Evolutionary conservation across 2,329 filamentous ascomycete species (phyloP).

Genomic region (Penicillium sp.): DNA sequence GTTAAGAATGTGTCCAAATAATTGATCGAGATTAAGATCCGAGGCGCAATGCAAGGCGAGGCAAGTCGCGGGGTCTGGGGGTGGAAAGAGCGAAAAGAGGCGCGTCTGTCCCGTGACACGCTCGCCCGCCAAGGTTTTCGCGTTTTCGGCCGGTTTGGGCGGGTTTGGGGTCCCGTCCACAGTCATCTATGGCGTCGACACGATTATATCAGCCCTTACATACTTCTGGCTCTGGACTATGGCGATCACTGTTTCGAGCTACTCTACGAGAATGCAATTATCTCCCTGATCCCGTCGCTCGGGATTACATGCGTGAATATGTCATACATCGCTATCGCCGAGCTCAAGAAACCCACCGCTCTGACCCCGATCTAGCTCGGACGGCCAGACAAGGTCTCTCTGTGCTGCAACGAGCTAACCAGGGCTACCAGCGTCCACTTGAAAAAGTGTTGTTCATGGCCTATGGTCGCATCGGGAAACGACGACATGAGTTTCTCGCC

Average conservation of each 20-base stretch:
- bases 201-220: constrained; percentile 11
- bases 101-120: constrained; percentile 31
- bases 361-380: constrained; percentile 20
- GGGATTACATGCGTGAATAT: constrained; percentile 53
- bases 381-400: constrained; percentile 44
- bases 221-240: constrained; percentile 23
- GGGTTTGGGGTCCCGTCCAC: background rate
- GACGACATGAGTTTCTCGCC: constrained; percentile 52
- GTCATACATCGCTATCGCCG: constrained; percentile 32
- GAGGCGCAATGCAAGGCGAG: constrained; percentile 22
- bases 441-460: constrained; percentile 56
- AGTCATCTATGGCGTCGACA: constrained; percentile 26
- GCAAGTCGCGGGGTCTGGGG: constrained; percentile 27
- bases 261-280: constrained; percentile 63
- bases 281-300: constrained; percentile 60
- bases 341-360: constrained; percentile 16
- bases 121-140: constrained; percentile 27
- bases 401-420: constrained; percentile 55
- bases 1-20: constrained; percentile 17
- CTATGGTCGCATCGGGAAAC: constrained; percentile 60
- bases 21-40: constrained; percentile 12
- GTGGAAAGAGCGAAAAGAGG: constrained; percentile 17
- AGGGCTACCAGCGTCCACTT: constrained; percentile 55
- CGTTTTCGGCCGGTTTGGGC: constrained; percentile 25
- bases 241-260: constrained; percentile 55